These are phyloP conservation scores for Stachybotrys chartarum DNA, from an alignment of 2,329 filamentous ascomycete species.

Conservation along the genomic window DNA sequence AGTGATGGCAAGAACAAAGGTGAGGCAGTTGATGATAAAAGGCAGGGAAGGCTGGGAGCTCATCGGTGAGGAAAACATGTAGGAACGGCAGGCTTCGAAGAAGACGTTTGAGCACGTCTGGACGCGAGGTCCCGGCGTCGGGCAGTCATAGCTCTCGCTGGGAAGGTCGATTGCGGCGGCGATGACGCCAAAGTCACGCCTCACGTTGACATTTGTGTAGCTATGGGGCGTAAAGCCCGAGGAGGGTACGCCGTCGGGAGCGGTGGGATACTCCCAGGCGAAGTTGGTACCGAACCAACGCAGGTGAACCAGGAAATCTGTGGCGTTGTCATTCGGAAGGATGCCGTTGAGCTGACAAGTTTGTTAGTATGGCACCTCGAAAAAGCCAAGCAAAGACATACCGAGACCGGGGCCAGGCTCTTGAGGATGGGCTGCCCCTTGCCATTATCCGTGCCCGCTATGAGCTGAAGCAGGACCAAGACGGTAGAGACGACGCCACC, in stretches of 20 bases:
- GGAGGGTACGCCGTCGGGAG: conserved; percentile 12
- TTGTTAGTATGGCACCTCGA: not conserved
- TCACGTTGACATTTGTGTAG: conserved; percentile 7
- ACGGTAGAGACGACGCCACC: conserved; percentile 13
- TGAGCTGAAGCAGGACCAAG: conserved; percentile 10
- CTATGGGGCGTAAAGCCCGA: conserved; percentile 13
- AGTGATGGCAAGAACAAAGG: conserved; percentile 7
- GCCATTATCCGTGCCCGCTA: conserved; percentile 9
- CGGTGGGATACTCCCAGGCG: conserved; percentile 17
- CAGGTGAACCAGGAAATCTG: conserved; percentile 15
- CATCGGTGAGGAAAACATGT: conserved; percentile 3
- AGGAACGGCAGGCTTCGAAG: conserved; percentile 18
- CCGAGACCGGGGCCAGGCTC: conserved; percentile 15
- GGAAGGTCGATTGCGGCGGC: conserved; percentile 13
- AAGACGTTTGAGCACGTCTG: conserved; percentile 15
- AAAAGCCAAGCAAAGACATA: conserved; percentile 5
- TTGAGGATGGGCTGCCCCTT: conserved; percentile 12
- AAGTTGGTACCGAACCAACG: conserved; percentile 16
- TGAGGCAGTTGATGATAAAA: conserved; percentile 9
- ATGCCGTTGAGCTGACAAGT: conserved; percentile 15
- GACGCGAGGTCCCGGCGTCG: conserved; percentile 8
- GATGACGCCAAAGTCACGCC: conserved; percentile 12
- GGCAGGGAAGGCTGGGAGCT: conserved; percentile 6
- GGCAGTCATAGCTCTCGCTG: conserved; percentile 12
- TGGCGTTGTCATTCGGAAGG: conserved; percentile 15